Evolutionary conservation across 2,329 filamentous ascomycete genomes (phyloP).

Genomic region (Cadophora sp.): DNA sequence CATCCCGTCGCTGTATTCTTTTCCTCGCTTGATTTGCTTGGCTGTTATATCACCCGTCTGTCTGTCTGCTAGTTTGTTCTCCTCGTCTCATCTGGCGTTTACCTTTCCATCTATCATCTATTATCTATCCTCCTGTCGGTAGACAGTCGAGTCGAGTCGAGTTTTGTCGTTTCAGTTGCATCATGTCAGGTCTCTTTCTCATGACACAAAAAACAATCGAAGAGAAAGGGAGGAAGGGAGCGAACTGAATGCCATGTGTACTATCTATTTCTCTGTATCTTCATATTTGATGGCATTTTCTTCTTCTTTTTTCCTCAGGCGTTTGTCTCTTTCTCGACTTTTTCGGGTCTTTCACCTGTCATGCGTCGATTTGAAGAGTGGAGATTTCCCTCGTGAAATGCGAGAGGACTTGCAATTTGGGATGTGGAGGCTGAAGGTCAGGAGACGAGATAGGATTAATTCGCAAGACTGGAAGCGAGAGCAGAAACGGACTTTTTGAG

Average conservation of each 20-base stretch:
- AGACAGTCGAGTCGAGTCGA: constrained; percentile 1
- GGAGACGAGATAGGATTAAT: too few species aligned
- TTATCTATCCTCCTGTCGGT: constrained; percentile 2
- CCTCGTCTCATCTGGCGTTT: not conserved
- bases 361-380: not conserved
- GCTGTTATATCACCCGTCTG: not conserved
- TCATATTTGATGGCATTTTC: constrained; percentile 5
- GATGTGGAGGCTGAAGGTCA: too few species aligned
- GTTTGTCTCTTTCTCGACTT: too few species aligned
- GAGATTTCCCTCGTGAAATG: not conserved
- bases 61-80: not conserved
- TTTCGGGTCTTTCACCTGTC: too few species aligned
- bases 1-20: constrained; percentile 10
- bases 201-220: not conserved
- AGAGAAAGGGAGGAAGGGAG: not conserved
- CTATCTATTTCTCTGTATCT: constrained; percentile 9
- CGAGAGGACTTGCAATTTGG: not conserved
- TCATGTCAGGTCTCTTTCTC: not conserved
- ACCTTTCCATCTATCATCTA: not conserved
- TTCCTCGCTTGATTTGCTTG: constrained; percentile 1
- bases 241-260: constrained; percentile 3
- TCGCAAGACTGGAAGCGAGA: too few species aligned
- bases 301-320: not conserved
- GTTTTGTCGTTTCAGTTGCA: not conserved
- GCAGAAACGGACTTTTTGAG: not conserved